phyloP scores from a whole-genome alignment of 768 basidiomycete genomes.

The Xerocomellus dryophilus region DNA sequence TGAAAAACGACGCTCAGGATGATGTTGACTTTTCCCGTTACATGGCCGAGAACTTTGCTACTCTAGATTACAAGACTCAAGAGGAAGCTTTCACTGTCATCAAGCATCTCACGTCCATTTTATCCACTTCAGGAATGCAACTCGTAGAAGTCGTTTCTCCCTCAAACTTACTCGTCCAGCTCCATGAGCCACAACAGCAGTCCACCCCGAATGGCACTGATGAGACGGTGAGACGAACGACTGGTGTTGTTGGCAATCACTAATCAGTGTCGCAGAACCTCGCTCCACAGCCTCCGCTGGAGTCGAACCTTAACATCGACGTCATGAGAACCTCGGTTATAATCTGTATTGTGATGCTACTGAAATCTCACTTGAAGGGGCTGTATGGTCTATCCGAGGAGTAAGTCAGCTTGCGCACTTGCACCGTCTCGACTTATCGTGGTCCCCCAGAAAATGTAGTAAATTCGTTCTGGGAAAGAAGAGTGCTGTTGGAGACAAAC shows the following conservation, averaged over 20 bases:
- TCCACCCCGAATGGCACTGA: neutral
- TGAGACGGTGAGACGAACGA: conserved; percentile 2
- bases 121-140: conserved; percentile 80
- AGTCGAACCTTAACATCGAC: conserved; percentile 16
- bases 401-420: conserved; percentile 44
- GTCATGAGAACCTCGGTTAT: conserved; percentile 69
- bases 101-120: conserved; percentile 67
- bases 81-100: conserved; percentile 90
- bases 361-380: conserved; percentile 81
- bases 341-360: conserved; percentile 79
- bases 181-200: conserved; percentile 38
- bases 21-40: conserved; percentile 87
- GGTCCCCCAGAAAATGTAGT: conserved; percentile 71
- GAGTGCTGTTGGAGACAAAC: conserved; percentile 81
- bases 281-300: neutral
- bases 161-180: conserved; percentile 61
- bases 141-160: conserved; percentile 74
- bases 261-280: conserved; percentile 1
- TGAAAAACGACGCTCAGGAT: conserved; percentile 42
- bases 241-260: neutral
- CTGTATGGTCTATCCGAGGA: conserved; percentile 89
- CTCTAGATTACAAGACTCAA: conserved; percentile 91
- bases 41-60: conserved; percentile 91
- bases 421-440: neutral
- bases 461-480: conserved; percentile 91